Conservation (phyloP, 2,329 filamentous ascomycete genomes). For the Fusarium coicis region DNA sequence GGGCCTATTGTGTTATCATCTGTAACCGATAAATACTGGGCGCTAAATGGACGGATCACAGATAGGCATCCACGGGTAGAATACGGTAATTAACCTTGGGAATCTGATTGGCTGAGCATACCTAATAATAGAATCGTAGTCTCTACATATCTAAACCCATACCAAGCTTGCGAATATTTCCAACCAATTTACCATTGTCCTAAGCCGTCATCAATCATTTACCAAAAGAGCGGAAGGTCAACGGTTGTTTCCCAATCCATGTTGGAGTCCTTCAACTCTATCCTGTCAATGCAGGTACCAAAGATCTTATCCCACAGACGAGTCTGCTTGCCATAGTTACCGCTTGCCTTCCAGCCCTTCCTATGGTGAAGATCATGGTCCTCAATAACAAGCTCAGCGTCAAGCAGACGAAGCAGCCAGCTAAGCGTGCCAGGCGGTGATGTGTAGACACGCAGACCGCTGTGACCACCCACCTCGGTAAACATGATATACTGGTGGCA, state of each 20-base stretch:
- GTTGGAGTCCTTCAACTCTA: not conserved
- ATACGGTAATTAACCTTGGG: not conserved
- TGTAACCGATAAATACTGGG: not conserved
- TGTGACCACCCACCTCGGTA: conserved; percentile 13
- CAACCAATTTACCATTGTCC: fast-evolving
- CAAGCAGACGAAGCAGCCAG: conserved; percentile 2
- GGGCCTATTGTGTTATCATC: not conserved
- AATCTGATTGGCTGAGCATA: fast-evolving
- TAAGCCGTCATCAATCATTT: not conserved
- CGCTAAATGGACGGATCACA: too few species aligned
- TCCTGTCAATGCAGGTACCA: conserved; percentile 10
- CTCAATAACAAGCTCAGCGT: conserved; percentile 13
- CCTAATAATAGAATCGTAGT: not conserved
- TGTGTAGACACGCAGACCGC: not conserved
- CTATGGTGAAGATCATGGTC: conserved; percentile 23
- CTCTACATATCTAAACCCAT: not conserved
- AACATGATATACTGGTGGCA: conserved; percentile 25
- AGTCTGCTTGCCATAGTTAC: conserved; percentile 26
- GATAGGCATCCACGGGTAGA: fast-evolving
- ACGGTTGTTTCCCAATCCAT: not conserved
- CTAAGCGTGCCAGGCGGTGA: conserved; percentile 1
- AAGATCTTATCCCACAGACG: conserved; percentile 18
- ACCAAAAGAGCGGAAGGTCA: not conserved
- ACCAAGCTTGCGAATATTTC: not conserved
- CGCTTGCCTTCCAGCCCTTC: conserved; percentile 8